phyloP scores from a whole-genome alignment of 2,329 filamentous ascomycete species.

The Talaromyces sp. region DNA sequence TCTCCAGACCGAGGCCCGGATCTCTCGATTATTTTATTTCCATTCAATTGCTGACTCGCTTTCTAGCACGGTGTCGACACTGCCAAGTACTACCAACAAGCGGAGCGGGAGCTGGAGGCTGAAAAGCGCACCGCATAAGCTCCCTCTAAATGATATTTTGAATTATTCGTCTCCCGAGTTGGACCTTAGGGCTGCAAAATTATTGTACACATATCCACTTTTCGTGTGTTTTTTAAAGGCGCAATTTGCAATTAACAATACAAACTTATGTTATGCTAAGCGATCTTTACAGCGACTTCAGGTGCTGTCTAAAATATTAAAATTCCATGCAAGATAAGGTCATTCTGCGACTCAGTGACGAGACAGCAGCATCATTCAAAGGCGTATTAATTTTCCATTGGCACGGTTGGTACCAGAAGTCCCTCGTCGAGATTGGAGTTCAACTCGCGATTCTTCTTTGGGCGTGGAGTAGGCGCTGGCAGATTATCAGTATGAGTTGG shows the following conservation, averaged over 20 bases:
- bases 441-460: constrained; percentile 65
- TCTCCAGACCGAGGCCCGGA: not conserved
- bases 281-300: not conserved
- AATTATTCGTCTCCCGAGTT: constrained; percentile 9
- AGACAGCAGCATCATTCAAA: not conserved
- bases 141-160: constrained; percentile 3
- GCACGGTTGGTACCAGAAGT: too few species aligned
- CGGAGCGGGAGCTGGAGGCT: constrained; percentile 87
- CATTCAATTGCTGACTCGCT: not conserved
- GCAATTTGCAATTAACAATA: constrained; percentile 26
- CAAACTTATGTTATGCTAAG: constrained; percentile 18
- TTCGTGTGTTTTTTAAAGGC: constrained; percentile 20
- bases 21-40: not conserved
- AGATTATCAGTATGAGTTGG: constrained; percentile 1
- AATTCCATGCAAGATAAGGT: not conserved
- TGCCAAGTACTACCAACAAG: constrained; percentile 96
- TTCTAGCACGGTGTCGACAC: constrained; percentile 92
- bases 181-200: constrained; percentile 19
- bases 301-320: not conserved
- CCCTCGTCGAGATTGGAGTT: constrained; percentile 59
- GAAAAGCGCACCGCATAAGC: constrained; percentile 59
- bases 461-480: constrained; percentile 63
- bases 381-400: not conserved
- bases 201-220: constrained; percentile 32
- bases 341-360: not conserved